Percentiles rank a stretch among this genome's conserved stretches.
Conservation (phyloP, 140 eudicot species). For the Ambrosia hybrid region DNA sequence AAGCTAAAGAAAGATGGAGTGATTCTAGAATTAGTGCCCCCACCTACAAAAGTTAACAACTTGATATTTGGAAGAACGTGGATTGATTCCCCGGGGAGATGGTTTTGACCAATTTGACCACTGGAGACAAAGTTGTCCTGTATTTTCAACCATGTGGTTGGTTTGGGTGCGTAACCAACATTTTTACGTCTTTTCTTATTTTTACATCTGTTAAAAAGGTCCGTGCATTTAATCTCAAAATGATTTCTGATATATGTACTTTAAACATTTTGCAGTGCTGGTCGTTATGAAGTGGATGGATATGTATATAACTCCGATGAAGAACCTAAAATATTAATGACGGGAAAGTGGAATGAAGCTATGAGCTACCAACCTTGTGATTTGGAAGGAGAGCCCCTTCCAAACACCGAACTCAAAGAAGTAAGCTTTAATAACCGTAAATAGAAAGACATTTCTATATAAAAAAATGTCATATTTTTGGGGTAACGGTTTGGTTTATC, state of each 20-base stretch:
- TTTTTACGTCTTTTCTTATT: background rate
- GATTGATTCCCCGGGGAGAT: slow-evolving; percentile 99
- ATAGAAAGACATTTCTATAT: background rate
- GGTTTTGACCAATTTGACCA: slow-evolving; percentile 84
- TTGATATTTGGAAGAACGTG: slow-evolving; percentile 96
- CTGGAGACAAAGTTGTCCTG: slow-evolving; percentile 94
- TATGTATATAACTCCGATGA: slow-evolving; percentile 88
- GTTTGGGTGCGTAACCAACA: slow-evolving; percentile 69
- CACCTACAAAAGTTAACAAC: slow-evolving; percentile 93
- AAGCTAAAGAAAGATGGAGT: slow-evolving; percentile 79
- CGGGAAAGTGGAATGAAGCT: slow-evolving; percentile 95
- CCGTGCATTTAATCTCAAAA: background rate
- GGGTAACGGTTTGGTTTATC: background rate
- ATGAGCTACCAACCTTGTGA: slow-evolving; percentile 97
- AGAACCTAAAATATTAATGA: slow-evolving; percentile 94
- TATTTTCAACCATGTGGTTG: slow-evolving; percentile 99
- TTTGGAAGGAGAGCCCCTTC: slow-evolving; percentile 90
- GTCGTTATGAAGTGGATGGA: slow-evolving; percentile 98
- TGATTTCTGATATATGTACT: slow-evolving; percentile 1
- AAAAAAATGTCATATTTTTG: background rate
- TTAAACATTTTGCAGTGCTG: slow-evolving; percentile 57
- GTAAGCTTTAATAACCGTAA: slow-evolving; percentile 31
- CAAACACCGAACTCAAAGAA: slow-evolving; percentile 86
- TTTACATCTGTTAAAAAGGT: background rate
- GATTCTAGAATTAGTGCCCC: slow-evolving; percentile 86